Base-by-base conservation (phyloP, 2,329 filamentous ascomycete genomes). In the Septoria linicola region DNA sequence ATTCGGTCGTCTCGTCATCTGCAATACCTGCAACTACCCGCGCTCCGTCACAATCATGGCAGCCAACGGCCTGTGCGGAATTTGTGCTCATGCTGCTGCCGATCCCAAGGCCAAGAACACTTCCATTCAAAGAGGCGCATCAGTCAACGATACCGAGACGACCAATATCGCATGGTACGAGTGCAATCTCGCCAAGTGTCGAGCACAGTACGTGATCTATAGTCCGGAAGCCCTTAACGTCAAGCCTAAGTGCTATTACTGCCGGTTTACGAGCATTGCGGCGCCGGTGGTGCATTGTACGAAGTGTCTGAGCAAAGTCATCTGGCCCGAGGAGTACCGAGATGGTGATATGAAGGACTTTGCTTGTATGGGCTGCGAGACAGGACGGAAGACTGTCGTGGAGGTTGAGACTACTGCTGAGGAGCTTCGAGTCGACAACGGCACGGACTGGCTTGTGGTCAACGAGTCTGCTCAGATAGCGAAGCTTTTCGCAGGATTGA, bases 281-380 rank as follows among this genome's bases (percentile, higher is more conserved):
- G 50, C 53, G 3, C 53, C 53, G 2, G 14, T 50, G 13, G 40
- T 56, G 1, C 44, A 53, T 13, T 56, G 53, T 13, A 43, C 17
- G 6, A 41, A 41, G 21, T 56, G 50, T 16, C 36, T 37, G 1
- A 47, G 45, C 36, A 21, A 36, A 17, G 35, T 53, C 44, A 53
- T 56, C 16, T 53, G 53, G 53, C 53, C 53, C 13, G 45, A 50
- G 7, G 53, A 51, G 31, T 56, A 56, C 49, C 45, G 53, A 3
- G 4, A 32, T 23, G 40, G 10, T 6, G 11, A 35, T 3, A 10
- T 36, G n/a, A 6, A 43, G 11, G 17, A 19, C 6, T 56, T 53
- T 17, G 11, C 21, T 10, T 56, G 53, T 31, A n/a, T 49, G 4
- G 53, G 53, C 20, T 56, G 53, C 23, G 16, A 32, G 6, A 23